These are phyloP conservation scores for Coemansia sp. DNA, from an alignment of 192 early-diverging fungal species.

Conservation along the genomic window DNA sequence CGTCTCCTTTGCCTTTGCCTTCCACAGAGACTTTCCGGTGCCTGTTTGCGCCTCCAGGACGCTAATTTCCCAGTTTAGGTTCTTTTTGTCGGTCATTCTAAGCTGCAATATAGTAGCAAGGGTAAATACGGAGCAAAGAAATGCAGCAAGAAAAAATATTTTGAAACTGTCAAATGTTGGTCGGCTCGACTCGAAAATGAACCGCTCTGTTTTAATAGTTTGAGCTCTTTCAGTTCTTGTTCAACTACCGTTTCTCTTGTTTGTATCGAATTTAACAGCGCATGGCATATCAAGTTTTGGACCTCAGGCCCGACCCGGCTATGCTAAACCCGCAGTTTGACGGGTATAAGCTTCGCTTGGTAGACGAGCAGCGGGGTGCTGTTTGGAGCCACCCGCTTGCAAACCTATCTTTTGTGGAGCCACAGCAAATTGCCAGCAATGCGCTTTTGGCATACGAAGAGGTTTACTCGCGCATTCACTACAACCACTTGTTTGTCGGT, in stretches of 20 bases:
- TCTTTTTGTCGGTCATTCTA: conserved; percentile 17
- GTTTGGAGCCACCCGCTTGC: conserved; percentile 5
- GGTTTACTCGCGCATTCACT: conserved; percentile 61
- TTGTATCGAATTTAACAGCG: background rate
- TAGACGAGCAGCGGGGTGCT: conserved; percentile 12
- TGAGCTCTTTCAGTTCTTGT: too few species aligned
- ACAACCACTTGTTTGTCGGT: conserved; percentile 65
- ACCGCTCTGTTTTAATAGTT: background rate
- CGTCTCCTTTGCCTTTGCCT: conserved; percentile 18
- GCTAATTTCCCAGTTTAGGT: conserved; percentile 27
- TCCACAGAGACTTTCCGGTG: conserved; percentile 15
- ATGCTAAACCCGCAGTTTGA: conserved; percentile 68
- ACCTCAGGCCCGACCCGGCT: conserved; percentile 41
- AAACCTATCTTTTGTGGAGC: conserved; percentile 9
- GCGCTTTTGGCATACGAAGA: conserved; percentile 65
- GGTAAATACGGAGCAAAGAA: background rate
- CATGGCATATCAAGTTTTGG: conserved; percentile 34
- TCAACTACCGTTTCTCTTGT: too few species aligned
- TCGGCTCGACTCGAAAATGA: conserved; percentile 1
- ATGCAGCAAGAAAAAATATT: background rate
- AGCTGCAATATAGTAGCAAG: background rate
- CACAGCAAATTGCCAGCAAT: conserved; percentile 47
- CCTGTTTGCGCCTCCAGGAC: conserved; percentile 27
- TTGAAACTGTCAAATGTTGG: background rate
- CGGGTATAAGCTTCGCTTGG: conserved; percentile 68